These are phyloP conservation scores for Aspergillus candidus DNA, from an alignment of 2,329 filamentous ascomycete species.

Conservation along the genomic window DNA sequence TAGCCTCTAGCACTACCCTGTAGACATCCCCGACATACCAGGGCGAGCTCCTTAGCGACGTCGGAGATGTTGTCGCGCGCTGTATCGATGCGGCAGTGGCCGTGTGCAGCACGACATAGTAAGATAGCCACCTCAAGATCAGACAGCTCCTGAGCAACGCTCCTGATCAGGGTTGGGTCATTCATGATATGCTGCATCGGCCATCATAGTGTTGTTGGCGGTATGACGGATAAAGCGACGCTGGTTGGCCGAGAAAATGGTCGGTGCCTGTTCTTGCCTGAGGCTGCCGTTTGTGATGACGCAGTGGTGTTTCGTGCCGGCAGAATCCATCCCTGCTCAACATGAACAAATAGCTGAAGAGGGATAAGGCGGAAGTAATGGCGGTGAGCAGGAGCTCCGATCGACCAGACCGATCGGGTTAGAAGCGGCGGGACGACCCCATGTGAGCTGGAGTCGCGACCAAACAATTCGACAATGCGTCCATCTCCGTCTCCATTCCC, in stretches of 20 bases:
- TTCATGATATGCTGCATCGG: conserved; percentile 21
- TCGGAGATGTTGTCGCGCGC: conserved; percentile 56
- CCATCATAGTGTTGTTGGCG: not conserved
- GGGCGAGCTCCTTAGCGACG: conserved; percentile 65
- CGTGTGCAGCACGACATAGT: conserved; percentile 70
- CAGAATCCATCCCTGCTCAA: no score
- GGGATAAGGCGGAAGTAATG: no score
- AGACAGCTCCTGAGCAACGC: conserved; percentile 69
- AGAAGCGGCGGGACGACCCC: conserved; percentile 2
- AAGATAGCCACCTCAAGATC: conserved; percentile 84
- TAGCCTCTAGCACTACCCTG: not conserved
- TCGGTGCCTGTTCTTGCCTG: no score
- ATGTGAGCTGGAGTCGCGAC: conserved; percentile 10
- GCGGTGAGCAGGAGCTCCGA: no score
- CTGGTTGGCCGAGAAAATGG: no score
- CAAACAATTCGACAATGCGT: conserved; percentile 3
- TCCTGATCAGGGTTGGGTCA: conserved; percentile 41
- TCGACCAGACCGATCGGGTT: no score
- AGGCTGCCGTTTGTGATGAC: no score
- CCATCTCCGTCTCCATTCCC: not conserved
- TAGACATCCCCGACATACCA: conserved; percentile 45
- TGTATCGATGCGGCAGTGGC: conserved; percentile 85
- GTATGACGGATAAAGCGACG: not conserved
- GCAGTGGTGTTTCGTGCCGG: no score
- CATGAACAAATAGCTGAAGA: no score